Conservation (phyloP, 1,284 basidiomycete genomes). For the Papiliotrema nemorosa region DNA sequence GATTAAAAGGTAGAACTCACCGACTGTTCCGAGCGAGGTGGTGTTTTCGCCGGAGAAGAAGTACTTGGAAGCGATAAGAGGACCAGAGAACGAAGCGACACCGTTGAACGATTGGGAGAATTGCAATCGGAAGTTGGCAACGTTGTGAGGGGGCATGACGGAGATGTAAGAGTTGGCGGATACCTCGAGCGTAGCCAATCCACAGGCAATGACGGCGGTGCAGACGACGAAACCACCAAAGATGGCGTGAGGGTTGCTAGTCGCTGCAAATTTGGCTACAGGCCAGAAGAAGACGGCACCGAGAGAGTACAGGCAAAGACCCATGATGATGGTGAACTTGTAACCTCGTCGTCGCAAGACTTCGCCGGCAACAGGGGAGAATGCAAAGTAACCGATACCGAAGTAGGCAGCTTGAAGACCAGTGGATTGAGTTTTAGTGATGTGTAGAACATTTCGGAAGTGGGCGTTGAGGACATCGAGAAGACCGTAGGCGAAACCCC, state of each 20-base stretch:
- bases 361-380: conserved; percentile 48
- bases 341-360: conserved; percentile 51
- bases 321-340: conserved; percentile 57
- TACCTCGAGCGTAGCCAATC: conserved; percentile 52
- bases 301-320: conserved; percentile 65
- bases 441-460: conserved; percentile 64
- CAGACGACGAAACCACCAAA: conserved; percentile 72
- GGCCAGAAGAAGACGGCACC: conserved; percentile 80
- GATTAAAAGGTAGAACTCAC: too few relatives aligned
- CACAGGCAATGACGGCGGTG: conserved; percentile 64
- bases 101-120: conserved; percentile 81
- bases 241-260: conserved; percentile 43
- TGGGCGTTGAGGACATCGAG: conserved; percentile 78
- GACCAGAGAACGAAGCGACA: conserved; percentile 71
- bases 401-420: conserved; percentile 84
- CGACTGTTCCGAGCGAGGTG: conserved; percentile 63
- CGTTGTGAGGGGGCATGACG: conserved; percentile 55
- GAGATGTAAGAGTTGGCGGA: conserved; percentile 74
- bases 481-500: conserved; percentile 60
- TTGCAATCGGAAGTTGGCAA: conserved; percentile 72
- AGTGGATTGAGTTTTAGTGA: conserved; percentile 74
- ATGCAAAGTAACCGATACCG: conserved; percentile 55
- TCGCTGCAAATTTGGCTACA: conserved; percentile 58
- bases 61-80: conserved; percentile 70
- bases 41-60: conserved; percentile 67